Conservation (phyloP, 805 yeast species). For the Debaryomyces hansenii region DNA sequence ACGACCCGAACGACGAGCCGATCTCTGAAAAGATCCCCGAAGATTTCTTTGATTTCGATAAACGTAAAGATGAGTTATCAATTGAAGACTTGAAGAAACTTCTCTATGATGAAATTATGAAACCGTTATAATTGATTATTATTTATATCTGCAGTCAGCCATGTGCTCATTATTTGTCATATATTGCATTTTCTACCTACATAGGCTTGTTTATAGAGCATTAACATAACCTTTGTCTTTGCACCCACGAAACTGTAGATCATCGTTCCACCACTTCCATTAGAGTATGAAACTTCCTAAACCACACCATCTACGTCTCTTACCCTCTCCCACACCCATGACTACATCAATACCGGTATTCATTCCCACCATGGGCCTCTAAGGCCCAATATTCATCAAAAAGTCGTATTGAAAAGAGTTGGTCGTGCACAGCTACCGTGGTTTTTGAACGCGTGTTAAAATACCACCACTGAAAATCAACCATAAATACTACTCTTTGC, state of each 20-base stretch:
- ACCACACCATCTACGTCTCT: not conserved
- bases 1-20: constrained; percentile 95
- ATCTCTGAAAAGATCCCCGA: constrained; percentile 77
- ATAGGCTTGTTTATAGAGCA: not conserved
- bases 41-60: constrained; percentile 88
- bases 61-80: constrained; percentile 73
- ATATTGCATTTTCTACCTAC: not conserved
- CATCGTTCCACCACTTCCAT: too few species aligned
- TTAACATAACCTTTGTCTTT: not conserved
- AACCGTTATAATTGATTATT: constrained; percentile 30
- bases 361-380: too few species aligned
- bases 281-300: not conserved
- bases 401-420: too few species aligned
- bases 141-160: too few species aligned
- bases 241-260: too few species aligned
- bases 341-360: not conserved
- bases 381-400: too few species aligned
- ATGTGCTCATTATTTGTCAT: not conserved
- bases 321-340: not conserved
- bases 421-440: not conserved
- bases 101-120: constrained; percentile 81
- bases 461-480: not conserved
- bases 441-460: constrained; percentile 8
- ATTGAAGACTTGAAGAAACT: constrained; percentile 74
- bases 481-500: not conserved